Base-by-base conservation (phyloP, 176 grass and related monocot species). In the Pharus latifolius region DNA sequence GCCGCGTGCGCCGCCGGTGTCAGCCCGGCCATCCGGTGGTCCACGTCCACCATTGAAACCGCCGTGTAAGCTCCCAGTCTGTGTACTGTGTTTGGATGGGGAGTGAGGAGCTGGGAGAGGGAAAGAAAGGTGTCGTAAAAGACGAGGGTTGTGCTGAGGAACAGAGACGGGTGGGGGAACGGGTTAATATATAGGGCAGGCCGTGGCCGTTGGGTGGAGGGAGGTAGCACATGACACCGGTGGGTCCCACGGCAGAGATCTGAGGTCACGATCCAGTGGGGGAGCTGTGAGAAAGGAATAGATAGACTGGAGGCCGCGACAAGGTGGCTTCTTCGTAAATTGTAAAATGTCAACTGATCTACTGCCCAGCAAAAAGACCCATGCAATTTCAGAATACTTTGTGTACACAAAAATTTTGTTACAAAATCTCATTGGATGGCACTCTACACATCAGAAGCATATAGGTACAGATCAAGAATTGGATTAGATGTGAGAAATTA, bases 1-100 rank as follows among this genome's bases (percentile, higher is more conserved):
- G 91, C 91, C 0, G 84, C 81, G 63, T 96, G 84, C 16, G 91
- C 84, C 26, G 67, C 61, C 11, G 84, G 77, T 18, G 75, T 51
- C 13, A 92, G 65, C 6, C 81, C 84, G 1, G 63, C 74, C 73
- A 90, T 85, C 67, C 84, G 78, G 57, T 83, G 72, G 19, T 86
- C 90, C 37, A 99, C 90, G 69, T 99, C 95, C 42, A 94, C 90
- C 95, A 99, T 99, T 11, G 54, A 15, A 0, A 4, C 22, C 5
- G 10, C 20, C 10, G 24, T 18, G 70, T 13, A 10, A 55, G 32
- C 35, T 54, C 73, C 27, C 10, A 45, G 24, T 26, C 67, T 48
- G 60, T n/a, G 0, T 62, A 24, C 7, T 48, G 25, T 44, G 26
- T 61, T 27, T 5, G 26, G 12, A 15, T 37, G 30, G 56, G 63